Percentiles rank a stretch among this genome's conserved stretches.
These are phyloP conservation scores for Dendrobium chrysotoxum DNA, from an alignment of 106 monocot genomes.

Conservation along the genomic window DNA sequence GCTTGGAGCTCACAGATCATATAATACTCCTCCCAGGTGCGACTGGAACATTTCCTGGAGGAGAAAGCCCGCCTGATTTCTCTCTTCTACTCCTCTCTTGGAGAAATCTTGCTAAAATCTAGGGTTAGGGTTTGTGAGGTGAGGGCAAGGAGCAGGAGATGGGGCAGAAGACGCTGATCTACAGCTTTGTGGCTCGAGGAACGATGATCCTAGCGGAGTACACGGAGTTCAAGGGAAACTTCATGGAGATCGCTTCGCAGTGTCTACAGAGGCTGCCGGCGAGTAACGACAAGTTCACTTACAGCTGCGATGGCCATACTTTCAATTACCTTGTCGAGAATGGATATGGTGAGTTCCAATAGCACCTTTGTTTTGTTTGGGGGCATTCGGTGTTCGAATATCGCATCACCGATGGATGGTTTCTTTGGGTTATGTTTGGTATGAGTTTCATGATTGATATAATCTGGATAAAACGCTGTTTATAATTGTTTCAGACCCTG, in stretches of 20 bases:
- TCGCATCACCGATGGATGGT: background rate
- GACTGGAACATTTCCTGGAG: background rate
- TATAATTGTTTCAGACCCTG: background rate
- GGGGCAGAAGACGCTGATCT: constrained; percentile 31
- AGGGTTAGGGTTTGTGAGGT: constrained; percentile 14
- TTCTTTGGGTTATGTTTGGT: background rate
- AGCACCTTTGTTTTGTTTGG: background rate
- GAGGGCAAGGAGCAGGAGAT: constrained; percentile 7
- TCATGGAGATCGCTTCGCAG: constrained; percentile 36
- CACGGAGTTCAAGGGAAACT: constrained; percentile 52
- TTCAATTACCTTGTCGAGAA: constrained; percentile 41
- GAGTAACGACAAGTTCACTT: constrained; percentile 40
- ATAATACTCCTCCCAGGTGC: background rate
- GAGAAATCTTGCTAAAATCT: background rate
- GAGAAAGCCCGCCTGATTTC: background rate
- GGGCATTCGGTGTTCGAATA: background rate
- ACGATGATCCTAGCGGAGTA: constrained; percentile 42
- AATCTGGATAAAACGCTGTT: background rate
- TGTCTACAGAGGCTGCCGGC: constrained; percentile 43
- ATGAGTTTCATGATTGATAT: background rate
- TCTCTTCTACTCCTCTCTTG: background rate
- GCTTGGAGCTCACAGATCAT: background rate
- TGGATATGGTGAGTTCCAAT: constrained; percentile 32
- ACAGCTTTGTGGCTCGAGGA: constrained; percentile 44
- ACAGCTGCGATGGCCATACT: constrained; percentile 42